These are phyloP conservation scores for Brassica napus DNA, from an alignment of 345 rosid species.

Conservation along the genomic window Da-Ae NC_063445.1:51848001-51848500, in stretches of 20 bases:
- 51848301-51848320: background rate
- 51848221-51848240: background rate
- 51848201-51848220: background rate
- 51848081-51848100: background rate
- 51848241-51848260: background rate
- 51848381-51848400: background rate
- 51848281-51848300: background rate
- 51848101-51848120: background rate
- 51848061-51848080: slow-evolving; percentile 7
- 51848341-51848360: background rate
- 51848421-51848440: background rate
- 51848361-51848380: background rate
- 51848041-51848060: background rate
- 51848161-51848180: slow-evolving; percentile 1
- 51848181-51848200: background rate
- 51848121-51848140: background rate
- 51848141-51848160: background rate
- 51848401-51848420: background rate
- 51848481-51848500: background rate
- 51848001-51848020: background rate
- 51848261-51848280: background rate
- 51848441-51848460: background rate
- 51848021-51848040: background rate
- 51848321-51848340: background rate
- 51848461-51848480: background rate